Evolutionary conservation across 1,139 yeast species (phyloP).

Genomic region (Pichia norvegensis): DNA sequence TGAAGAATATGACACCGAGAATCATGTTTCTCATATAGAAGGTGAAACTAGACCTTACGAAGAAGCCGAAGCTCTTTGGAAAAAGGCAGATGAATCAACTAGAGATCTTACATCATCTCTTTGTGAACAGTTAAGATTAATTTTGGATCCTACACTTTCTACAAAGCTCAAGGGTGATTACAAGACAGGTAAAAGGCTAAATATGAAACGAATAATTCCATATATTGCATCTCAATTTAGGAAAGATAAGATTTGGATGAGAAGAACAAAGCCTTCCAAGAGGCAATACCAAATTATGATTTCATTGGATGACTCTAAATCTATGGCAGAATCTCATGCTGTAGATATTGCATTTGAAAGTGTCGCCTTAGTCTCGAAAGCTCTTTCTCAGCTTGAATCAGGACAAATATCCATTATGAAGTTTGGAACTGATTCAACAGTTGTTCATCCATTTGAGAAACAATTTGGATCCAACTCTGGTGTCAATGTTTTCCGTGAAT

Average conservation of each 20-base stretch:
- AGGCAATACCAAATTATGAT: slow-evolving; percentile 97
- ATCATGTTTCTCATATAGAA: slow-evolving; percentile 21
- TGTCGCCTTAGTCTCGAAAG: slow-evolving; percentile 89
- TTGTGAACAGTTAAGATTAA: slow-evolving; percentile 87
- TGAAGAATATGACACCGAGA: slow-evolving; percentile 27
- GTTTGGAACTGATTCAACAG: slow-evolving; percentile 78
- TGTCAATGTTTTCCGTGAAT: slow-evolving; percentile 76
- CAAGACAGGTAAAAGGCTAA: slow-evolving; percentile 92
- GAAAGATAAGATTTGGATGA: slow-evolving; percentile 96
- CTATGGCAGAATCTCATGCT: slow-evolving; percentile 91
- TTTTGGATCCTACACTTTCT: slow-evolving; percentile 90
- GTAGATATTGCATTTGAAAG: slow-evolving; percentile 91
- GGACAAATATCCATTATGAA: slow-evolving; percentile 88
- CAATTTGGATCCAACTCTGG: slow-evolving; percentile 84
- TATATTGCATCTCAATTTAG: slow-evolving; percentile 97
- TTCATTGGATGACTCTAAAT: slow-evolving; percentile 94
- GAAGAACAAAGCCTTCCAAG: slow-evolving; percentile 95
- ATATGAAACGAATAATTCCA: slow-evolving; percentile 96
- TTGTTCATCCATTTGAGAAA: slow-evolving; percentile 84
- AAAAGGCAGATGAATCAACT: slow-evolving; percentile 70
- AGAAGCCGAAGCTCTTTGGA: slow-evolving; percentile 76
- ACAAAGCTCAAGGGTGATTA: slow-evolving; percentile 93
- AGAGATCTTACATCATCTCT: slow-evolving; percentile 81
- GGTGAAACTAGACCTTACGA: slow-evolving; percentile 34
- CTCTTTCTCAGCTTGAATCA: slow-evolving; percentile 86